These are phyloP conservation scores for Rhizopogon salebrosus DNA, from an alignment of 768 basidiomycete species.

Conservation along the genomic window DNA sequence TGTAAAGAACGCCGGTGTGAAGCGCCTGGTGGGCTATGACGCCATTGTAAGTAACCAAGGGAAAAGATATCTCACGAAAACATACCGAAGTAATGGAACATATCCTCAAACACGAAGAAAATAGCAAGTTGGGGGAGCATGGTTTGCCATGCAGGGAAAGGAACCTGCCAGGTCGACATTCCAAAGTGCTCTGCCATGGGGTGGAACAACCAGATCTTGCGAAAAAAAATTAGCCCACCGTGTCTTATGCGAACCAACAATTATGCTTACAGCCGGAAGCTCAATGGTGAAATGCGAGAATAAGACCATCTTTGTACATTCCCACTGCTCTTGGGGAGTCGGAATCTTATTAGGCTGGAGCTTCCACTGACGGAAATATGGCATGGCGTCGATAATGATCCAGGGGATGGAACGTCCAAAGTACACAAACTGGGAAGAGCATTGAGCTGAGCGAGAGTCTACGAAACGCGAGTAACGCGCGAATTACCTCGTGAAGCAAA, in stretches of 20 bases:
- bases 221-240: neutral
- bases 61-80: neutral
- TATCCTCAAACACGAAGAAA: constrained; percentile 96
- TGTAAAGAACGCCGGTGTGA: constrained; percentile 81
- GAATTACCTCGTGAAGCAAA: constrained; percentile 83
- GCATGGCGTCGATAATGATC: constrained; percentile 92
- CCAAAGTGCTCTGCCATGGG: constrained; percentile 83
- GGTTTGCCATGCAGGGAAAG: constrained; percentile 69
- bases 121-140: constrained; percentile 75
- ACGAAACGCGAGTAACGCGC: neutral
- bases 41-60: neutral
- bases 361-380: constrained; percentile 93
- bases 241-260: neutral
- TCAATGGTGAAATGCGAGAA: constrained; percentile 96
- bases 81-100: constrained; percentile 84
- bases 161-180: constrained; percentile 91
- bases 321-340: constrained; percentile 81
- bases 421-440: constrained; percentile 70
- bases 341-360: constrained; percentile 85
- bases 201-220: constrained; percentile 86
- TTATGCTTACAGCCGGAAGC: constrained; percentile 66
- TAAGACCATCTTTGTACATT: constrained; percentile 91
- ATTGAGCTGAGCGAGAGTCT: neutral
- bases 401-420: constrained; percentile 94
- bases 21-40: constrained; percentile 78